Evolutionary conservation across 257 asterid species (phyloP), one percentile per base, ranked within the genome.

Genomic region (Nicotiana benthamiana): DNA sequence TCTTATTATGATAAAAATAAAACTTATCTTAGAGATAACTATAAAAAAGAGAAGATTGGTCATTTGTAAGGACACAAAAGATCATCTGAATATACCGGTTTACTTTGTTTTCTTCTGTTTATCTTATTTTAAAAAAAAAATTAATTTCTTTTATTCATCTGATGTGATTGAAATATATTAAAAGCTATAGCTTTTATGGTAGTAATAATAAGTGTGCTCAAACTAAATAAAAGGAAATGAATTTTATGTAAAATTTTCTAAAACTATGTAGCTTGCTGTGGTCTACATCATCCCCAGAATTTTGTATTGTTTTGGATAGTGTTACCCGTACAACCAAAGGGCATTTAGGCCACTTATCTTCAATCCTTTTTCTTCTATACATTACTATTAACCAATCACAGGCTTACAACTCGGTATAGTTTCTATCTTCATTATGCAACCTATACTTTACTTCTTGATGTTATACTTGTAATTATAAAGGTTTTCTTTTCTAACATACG

Each of bases 381-480:
- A 83, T 82, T 74, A 59, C 68, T 78, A 27, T 51, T 56, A 17
- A 9, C 89, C 91, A 84, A 84, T 81, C 53, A 30, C 3, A 82
- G n/a, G 57, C 52, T 77, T 27, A 62, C 57, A 70, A 43, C 34
- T 70, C 46, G 30, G 22, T 6, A 43, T 43, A 12, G 11, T 75
- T 52, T 61, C 82, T 56, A 66, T 46, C 75, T 62, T 70, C 81
- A 61, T 27, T 48, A 77, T 84, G 20, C 6, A 67, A 68, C 56
- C 18, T 40, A 40, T 40, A n/a, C 54, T 68, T n/a, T 30, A 68
- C 56, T 68, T 54, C 53, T 67, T 34, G 10, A 67, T 17, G 65
- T 22, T 59, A 59, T 22, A 59, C 30, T 59, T 59, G 30, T 59
- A 59, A 59, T 36, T 36, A 36, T 22, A 20, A 59, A 59, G 59